phyloP scores from a whole-genome alignment of 805 yeast species.

The Saccharomycopsis sp. region DNA sequence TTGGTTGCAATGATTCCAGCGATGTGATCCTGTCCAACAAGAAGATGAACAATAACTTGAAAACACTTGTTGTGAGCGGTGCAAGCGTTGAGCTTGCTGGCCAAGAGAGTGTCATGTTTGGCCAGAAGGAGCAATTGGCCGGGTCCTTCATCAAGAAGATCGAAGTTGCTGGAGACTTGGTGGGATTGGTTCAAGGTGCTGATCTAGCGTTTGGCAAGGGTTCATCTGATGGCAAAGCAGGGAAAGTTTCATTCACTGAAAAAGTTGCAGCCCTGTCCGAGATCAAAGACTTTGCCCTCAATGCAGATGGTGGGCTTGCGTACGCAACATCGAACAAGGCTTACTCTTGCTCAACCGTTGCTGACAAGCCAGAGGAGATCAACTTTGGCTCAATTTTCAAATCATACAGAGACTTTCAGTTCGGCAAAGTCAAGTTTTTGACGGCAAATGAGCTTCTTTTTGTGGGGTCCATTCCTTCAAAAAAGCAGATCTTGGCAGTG shows the following conservation, averaged over 20 bases:
- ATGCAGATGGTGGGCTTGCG: background rate
- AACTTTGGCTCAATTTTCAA: background rate
- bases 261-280: background rate
- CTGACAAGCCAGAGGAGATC: too few species aligned
- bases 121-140: too few species aligned
- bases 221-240: background rate
- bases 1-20: slow-evolving; percentile 72
- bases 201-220: too few species aligned
- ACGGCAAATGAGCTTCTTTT: slow-evolving; percentile 6
- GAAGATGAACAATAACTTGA: background rate
- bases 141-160: background rate
- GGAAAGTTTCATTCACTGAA: background rate
- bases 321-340: too few species aligned
- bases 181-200: slow-evolving; percentile 8
- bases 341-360: too few species aligned
- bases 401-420: slow-evolving; percentile 1
- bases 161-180: background rate
- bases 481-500: slow-evolving; percentile 6
- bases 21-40: too few species aligned
- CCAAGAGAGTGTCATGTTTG: too few species aligned
- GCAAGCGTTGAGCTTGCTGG: too few species aligned
- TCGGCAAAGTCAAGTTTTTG: background rate
- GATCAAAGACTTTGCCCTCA: slow-evolving; percentile 5
- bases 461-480: slow-evolving; percentile 9
- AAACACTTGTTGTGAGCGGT: too few species aligned